Percentiles rank a stretch among this genome's conserved stretches.
Conservation (phyloP, 1,284 basidiomycete species). For the Coriolopsis trogii region DNA sequence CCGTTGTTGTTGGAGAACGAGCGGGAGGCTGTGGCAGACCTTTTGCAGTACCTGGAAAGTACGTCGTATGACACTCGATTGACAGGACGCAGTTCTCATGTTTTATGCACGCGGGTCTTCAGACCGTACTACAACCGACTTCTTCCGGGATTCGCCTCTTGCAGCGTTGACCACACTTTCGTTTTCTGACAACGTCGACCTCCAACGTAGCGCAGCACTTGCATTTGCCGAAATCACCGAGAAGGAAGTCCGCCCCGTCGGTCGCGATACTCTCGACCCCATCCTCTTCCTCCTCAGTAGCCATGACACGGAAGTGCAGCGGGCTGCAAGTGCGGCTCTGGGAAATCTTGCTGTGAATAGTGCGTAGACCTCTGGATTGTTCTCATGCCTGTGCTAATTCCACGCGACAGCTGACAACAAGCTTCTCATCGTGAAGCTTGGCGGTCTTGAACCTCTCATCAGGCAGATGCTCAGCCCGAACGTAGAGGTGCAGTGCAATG, state of each 20-base stretch:
- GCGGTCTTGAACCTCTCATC: constrained; percentile 97
- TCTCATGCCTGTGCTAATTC: constrained; percentile 19
- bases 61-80: too few species aligned
- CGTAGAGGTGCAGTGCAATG: constrained; percentile 99
- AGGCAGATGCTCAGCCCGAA: constrained; percentile 99
- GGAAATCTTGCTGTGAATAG: constrained; percentile 99
- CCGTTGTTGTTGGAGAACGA: constrained; percentile 97
- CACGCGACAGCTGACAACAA: constrained; percentile 90
- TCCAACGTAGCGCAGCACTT: constrained; percentile 96
- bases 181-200: constrained; percentile 99
- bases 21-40: constrained; percentile 96
- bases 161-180: constrained; percentile 95
- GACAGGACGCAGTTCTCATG: background rate
- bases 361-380: constrained; percentile 46
- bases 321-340: constrained; percentile 97
- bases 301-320: constrained; percentile 98
- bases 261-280: constrained; percentile 96
- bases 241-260: constrained; percentile 98
- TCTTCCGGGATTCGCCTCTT: constrained; percentile 92
- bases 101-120: constrained; percentile 16
- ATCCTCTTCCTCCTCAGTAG: constrained; percentile 97
- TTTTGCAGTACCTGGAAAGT: constrained; percentile 98
- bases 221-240: constrained; percentile 99
- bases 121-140: constrained; percentile 97
- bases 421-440: constrained; percentile 96